Percentiles rank a stretch among this genome's conserved stretches.
Conservation (phyloP, 495 filamentous ascomycete genomes). For the Penicillium malachiteum region DNA sequence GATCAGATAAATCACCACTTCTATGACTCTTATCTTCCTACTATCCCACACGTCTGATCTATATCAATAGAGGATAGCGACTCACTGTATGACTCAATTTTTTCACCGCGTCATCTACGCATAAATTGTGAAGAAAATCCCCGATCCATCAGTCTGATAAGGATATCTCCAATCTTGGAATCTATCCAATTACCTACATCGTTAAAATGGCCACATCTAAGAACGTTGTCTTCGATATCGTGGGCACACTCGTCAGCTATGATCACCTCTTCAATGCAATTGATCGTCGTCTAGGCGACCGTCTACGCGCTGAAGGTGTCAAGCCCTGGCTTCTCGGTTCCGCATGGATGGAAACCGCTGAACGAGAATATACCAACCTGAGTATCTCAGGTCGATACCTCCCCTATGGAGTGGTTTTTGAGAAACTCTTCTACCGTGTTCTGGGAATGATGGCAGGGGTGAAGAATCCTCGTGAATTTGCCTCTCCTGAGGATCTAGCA, state of each 20-base stretch:
- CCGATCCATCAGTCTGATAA: conserved; percentile 1
- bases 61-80: neutral
- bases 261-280: conserved; percentile 32
- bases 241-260: conserved; percentile 39
- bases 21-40: conserved; percentile 1
- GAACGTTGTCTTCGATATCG: conserved; percentile 44
- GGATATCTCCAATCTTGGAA: neutral
- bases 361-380: conserved; percentile 43
- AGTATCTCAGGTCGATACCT: conserved; percentile 33
- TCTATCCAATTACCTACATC: neutral
- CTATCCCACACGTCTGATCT: too few species aligned
- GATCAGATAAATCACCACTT: conserved; percentile 5
- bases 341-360: conserved; percentile 42
- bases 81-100: neutral
- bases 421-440: conserved; percentile 38
- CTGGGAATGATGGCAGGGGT: conserved; percentile 27
- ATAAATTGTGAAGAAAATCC: neutral
- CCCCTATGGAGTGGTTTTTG: conserved; percentile 30
- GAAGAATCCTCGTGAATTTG: conserved; percentile 29
- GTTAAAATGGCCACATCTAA: conserved; percentile 22
- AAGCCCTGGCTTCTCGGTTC: conserved; percentile 34
- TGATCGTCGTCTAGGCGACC: conserved; percentile 28
- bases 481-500: conserved; percentile 30
- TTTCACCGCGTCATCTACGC: neutral
- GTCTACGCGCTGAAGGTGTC: conserved; percentile 34